Base-by-base conservation (phyloP, 495 filamentous ascomycete species). In the Geoglossum glabrum region DNA sequence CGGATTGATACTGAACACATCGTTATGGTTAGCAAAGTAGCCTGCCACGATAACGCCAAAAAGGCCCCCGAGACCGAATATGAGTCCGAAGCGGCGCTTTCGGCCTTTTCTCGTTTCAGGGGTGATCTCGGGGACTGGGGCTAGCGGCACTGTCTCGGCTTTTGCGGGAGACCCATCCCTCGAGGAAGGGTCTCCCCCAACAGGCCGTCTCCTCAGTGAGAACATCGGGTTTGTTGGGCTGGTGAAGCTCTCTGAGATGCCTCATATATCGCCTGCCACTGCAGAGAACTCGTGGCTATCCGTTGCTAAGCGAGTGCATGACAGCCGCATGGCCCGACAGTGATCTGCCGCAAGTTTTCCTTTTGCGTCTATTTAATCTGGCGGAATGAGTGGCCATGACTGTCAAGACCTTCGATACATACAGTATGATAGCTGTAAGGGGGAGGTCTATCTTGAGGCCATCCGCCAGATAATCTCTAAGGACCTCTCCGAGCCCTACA, bases 401-500 rank as follows among this genome's bases (percentile, higher is more conserved):
- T n/a, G 19, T 31, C 4, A 30, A 13, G 49, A 82, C 57, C 78
- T 95, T 59, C 75, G 75, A 60, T 97, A 95, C 70, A 75, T 88
- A 60, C 87, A 86, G 65, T 99, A 97, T 67, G 77, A 88, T 56
- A 77, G 79, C 64, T 67, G 73, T 8, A 82, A 87, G 61, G 93
- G 97, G 65, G 78, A 81, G 34, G 70, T 78, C 52, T 94, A 92
- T 63, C 81, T 97, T 47, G 79, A 87, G 49, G 79, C 86, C 25
- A 97, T 99, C 71, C 80, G 93, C 55, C 80, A 87, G 57, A 70
- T 99, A 65, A 99, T 99, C 66, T 94, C 90, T 28, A 92, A 90
- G 60, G 93, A 97, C 66, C 80, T 99, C 28, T 96, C 90, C 59
- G 93, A 99, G 67, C 93, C 93, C 1, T 99, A 99, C 71, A 97